Base-by-base conservation (phyloP, 2,329 filamentous ascomycete species). In the Ampelomyces quisqualis region DNA sequence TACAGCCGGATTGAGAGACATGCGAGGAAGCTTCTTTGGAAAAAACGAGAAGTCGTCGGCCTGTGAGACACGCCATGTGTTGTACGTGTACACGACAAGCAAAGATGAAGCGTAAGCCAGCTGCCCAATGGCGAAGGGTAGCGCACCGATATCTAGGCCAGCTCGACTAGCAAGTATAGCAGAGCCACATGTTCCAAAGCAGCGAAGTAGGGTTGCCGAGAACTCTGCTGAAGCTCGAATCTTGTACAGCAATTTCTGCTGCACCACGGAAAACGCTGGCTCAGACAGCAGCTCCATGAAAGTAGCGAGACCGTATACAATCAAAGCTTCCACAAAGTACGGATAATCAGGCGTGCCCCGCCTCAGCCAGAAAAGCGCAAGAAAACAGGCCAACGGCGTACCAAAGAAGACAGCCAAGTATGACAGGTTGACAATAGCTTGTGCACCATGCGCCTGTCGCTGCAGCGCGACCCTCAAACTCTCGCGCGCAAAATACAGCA, bases 401-500 rank as follows among this genome's bases (percentile, higher is more conserved):
- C 90, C 90, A 1, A 91, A 73, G 0, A 76, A 64, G 10, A 94
- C 75, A 15, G 89, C 81, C 15, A 97, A 70, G 65, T 95, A 94
- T 1, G 90, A 87, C 26, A 95, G 75, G 60, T 98, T 98, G 68
- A 97, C 80, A 29, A 91, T 84, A 2, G 86, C 82, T 67, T 97
- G 91, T 8, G 79, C 66, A 34, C 68, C 67, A 49, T 73, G 66
- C 6, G 72, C 67, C 51, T 90, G 86, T 36, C 93, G 79, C 70
- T 97, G 91, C 23, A 95, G 81, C 18, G 91, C 90, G n/a, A 95
- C 85, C 11, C 93, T 85, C 34, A 97, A 73, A 58, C 86, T 91
- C 70, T 98, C 93, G 26, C 93, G 80, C 0, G 93, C 86, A 61
- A 98, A 97, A 69, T 95, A 96, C 1, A 98, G 77, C n/a, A 94